Evolutionary conservation across 108 stramenopile species (phyloP).

Genomic region (Hondaea fermentalgiana): DNA sequence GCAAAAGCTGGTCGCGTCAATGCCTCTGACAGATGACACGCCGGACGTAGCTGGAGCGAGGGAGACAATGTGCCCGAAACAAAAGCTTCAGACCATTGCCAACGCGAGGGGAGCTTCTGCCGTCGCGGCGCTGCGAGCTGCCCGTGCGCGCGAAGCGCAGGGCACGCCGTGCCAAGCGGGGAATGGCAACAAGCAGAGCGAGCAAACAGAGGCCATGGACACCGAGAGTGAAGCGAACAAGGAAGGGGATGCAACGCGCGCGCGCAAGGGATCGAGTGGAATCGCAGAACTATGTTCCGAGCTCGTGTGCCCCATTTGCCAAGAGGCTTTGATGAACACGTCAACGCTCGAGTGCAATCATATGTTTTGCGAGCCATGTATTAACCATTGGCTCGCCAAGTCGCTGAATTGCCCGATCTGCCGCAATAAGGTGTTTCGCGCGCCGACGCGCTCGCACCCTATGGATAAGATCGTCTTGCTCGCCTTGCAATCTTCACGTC

Average conservation of each 20-base stretch:
- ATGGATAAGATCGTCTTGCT: neutral
- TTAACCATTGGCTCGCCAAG: neutral
- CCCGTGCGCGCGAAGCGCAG: no score
- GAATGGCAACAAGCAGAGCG: no score
- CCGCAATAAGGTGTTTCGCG: neutral
- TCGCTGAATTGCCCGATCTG: neutral
- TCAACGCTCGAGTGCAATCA: neutral
- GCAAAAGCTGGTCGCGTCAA: neutral
- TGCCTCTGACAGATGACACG: neutral
- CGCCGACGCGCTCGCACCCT: neutral
- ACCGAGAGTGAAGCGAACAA: neutral
- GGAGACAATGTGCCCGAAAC: neutral
- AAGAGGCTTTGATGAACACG: neutral
- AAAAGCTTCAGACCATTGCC: neutral
- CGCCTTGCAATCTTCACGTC: neutral
- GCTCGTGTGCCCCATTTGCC: neutral
- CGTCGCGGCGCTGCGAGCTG: no score
- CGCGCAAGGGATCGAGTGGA: neutral
- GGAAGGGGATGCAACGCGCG: neutral
- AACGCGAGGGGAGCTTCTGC: neutral
- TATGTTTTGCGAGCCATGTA: neutral
- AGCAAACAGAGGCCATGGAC: no score
- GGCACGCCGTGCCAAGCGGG: no score
- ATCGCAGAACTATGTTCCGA: neutral
- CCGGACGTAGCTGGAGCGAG: neutral